Conservation (phyloP, 345 rosid species). For the Populus alba region DNA sequence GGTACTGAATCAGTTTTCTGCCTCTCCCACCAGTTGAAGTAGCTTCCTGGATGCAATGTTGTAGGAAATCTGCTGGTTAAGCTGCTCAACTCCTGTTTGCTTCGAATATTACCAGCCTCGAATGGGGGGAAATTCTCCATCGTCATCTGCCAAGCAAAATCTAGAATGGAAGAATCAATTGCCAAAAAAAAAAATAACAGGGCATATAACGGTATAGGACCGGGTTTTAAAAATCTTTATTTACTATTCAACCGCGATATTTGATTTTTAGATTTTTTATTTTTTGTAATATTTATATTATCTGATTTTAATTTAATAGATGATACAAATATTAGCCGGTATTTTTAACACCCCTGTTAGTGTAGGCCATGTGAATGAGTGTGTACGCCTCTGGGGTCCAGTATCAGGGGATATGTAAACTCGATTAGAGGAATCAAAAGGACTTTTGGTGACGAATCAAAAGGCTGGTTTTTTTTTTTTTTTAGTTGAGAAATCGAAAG, state of each 20-base stretch:
- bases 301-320: no score
- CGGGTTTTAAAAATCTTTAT: no score
- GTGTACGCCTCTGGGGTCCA: background rate
- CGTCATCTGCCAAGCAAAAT: conserved; percentile 45
- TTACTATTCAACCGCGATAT: no score
- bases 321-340: no score
- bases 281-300: no score
- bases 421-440: background rate
- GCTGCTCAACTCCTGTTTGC: background rate
- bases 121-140: conserved; percentile 1
- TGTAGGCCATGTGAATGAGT: background rate
- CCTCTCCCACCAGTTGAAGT: conserved; percentile 26
- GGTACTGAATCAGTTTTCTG: conserved; percentile 15
- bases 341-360: no score
- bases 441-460: no score
- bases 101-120: background rate
- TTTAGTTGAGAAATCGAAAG: background rate
- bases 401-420: background rate
- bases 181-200: no score
- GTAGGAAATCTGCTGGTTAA: conserved; percentile 1
- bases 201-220: no score
- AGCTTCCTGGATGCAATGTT: conserved; percentile 23
- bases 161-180: no score
- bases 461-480: no score
- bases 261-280: no score